phyloP scores from a whole-genome alignment of 2,329 filamentous ascomycete species.

The Fusarium fujikuroi region DNA sequence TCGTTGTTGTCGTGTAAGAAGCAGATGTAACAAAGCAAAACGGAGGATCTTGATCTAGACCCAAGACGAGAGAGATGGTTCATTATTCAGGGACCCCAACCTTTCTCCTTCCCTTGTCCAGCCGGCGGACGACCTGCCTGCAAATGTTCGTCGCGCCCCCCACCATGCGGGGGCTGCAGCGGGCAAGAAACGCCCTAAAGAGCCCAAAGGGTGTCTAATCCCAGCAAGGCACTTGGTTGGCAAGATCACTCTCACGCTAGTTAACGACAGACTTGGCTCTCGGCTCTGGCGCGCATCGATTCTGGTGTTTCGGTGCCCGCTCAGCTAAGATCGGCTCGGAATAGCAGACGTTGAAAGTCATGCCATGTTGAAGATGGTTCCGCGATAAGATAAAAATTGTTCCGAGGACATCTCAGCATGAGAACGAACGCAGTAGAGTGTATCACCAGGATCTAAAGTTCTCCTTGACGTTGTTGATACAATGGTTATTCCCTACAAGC shows the following conservation, averaged over 20 bases:
- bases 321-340: slow-evolving; percentile 15
- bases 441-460: not conserved
- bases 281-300: not conserved
- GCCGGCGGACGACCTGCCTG: slow-evolving; percentile 20
- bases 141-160: slow-evolving; percentile 28
- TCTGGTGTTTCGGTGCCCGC: not conserved
- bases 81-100: slow-evolving; percentile 34
- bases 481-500: not conserved
- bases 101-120: slow-evolving; percentile 25
- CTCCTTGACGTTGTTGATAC: not conserved
- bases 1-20: slow-evolving; percentile 6
- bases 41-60: slow-evolving; percentile 23
- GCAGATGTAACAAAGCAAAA: slow-evolving; percentile 26
- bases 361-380: slow-evolving; percentile 1
- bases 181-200: slow-evolving; percentile 15
- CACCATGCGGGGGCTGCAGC: slow-evolving; percentile 35
- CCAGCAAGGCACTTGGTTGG: slow-evolving; percentile 29
- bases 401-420: not conserved
- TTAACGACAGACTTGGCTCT: slow-evolving; percentile 8
- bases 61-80: not conserved
- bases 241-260: slow-evolving; percentile 25
- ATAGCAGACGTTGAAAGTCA: not conserved
- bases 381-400: not conserved
- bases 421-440: not conserved
- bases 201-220: slow-evolving; percentile 26